phyloP scores from a whole-genome alignment of 306 rosid genomes.

The Luffa acutangula region DNA sequence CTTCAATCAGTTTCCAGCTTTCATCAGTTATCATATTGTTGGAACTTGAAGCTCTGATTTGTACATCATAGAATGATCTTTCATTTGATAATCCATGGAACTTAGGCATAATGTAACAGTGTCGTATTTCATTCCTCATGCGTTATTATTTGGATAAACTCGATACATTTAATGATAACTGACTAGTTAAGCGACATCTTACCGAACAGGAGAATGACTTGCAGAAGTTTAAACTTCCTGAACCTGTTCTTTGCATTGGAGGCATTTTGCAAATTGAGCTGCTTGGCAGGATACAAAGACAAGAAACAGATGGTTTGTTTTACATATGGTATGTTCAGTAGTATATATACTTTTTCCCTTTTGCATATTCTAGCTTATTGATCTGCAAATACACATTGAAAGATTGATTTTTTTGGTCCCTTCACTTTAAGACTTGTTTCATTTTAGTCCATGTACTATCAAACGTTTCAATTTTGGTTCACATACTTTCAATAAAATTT shows the following conservation, averaged over 20 bases:
- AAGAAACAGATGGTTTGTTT: slow-evolving; percentile 66
- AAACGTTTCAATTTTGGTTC: too few species aligned
- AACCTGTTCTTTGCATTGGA: slow-evolving; percentile 89
- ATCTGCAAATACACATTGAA: not conserved
- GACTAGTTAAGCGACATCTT: slow-evolving; percentile 12
- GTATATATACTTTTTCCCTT: not conserved
- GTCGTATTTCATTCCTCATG: not conserved
- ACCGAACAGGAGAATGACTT: slow-evolving; percentile 40
- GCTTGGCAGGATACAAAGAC: slow-evolving; percentile 81
- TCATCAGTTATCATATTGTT: not conserved
- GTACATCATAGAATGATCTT: not conserved
- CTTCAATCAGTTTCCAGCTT: not conserved
- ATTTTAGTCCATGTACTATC: too few species aligned
- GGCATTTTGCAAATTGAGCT: slow-evolving; percentile 86
- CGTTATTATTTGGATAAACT: not conserved
- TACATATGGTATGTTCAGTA: slow-evolving; percentile 62
- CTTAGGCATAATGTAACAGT: not conserved
- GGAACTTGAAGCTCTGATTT: not conserved
- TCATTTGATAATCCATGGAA: not conserved
- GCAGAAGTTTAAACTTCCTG: slow-evolving; percentile 77
- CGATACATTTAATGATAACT: not conserved
- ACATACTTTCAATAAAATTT: too few species aligned
- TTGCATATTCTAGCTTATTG: not conserved
- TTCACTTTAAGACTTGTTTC: too few species aligned
- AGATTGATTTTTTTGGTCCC: not conserved